Evolutionary conservation across 148 eudicot genomes (phyloP).

Genomic region (Limonium bicolor): DNA sequence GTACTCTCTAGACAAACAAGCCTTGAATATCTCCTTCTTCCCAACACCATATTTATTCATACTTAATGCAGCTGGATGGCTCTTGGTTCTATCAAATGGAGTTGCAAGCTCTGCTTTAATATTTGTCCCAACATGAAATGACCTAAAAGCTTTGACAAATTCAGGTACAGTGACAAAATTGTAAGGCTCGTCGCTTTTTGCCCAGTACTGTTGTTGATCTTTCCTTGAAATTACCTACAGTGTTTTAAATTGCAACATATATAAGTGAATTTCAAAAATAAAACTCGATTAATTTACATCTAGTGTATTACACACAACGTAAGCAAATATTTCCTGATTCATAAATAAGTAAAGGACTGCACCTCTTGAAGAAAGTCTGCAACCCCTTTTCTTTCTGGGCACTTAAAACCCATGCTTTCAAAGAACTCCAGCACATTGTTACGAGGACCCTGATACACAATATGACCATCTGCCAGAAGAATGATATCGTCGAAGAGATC

Average conservation of each 20-base stretch:
- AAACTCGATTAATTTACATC: background rate
- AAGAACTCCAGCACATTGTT: slow-evolving; percentile 16
- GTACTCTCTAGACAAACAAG: slow-evolving; percentile 29
- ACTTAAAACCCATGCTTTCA: slow-evolving; percentile 16
- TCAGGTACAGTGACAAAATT: slow-evolving; percentile 32
- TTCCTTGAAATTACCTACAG: slow-evolving; percentile 63
- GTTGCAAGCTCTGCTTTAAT: slow-evolving; percentile 24
- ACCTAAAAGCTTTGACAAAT: slow-evolving; percentile 42
- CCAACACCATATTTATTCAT: slow-evolving; percentile 30
- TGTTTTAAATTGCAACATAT: too few relatives aligned
- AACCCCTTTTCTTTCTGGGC: slow-evolving; percentile 19
- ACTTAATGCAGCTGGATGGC: slow-evolving; percentile 61
- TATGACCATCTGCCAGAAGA: slow-evolving; percentile 14
- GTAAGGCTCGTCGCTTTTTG: slow-evolving; percentile 31
- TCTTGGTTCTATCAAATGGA: slow-evolving; percentile 40
- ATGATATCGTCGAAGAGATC: slow-evolving; percentile 19
- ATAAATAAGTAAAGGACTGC: background rate
- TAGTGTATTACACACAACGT: too few relatives aligned
- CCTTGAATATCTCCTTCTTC: slow-evolving; percentile 31
- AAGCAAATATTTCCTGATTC: too few relatives aligned
- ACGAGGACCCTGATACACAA: slow-evolving; percentile 16
- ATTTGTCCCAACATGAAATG: slow-evolving; percentile 41
- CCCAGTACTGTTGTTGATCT: slow-evolving; percentile 65
- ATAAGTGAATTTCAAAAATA: background rate
- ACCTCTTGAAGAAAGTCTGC: slow-evolving; percentile 10